Percentiles rank a stretch among this genome's conserved stretches.
phyloP scores from a whole-genome alignment of 495 filamentous ascomycete genomes.

The Astrocystis sublimbata region DNA sequence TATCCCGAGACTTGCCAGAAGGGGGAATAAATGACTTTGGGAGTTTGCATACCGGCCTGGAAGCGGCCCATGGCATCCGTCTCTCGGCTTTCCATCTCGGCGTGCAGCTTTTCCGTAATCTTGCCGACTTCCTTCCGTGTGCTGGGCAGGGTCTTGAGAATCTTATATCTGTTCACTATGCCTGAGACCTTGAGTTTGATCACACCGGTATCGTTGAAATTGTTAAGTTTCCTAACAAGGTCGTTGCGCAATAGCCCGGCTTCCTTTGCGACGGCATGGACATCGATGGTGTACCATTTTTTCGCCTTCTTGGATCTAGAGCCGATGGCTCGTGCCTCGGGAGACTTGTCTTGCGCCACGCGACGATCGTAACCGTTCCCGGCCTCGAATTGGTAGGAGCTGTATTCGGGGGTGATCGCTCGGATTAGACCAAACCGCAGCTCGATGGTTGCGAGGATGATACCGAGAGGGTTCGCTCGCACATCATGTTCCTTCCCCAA shows the following conservation, averaged over 20 bases:
- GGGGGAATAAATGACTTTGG: too few relatives aligned
- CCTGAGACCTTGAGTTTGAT: slow-evolving; percentile 52
- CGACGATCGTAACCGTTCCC: slow-evolving; percentile 24
- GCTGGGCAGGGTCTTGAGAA: slow-evolving; percentile 48
- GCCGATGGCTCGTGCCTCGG: slow-evolving; percentile 40
- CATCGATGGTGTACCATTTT: slow-evolving; percentile 45
- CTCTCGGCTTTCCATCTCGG: slow-evolving; percentile 51
- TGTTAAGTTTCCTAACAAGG: slow-evolving; percentile 51
- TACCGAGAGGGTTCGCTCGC: slow-evolving; percentile 39
- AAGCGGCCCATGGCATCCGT: slow-evolving; percentile 48
- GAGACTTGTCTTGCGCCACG: slow-evolving; percentile 30
- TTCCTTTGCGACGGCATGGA: slow-evolving; percentile 34
- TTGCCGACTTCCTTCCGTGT: slow-evolving; percentile 36
- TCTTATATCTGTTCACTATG: slow-evolving; percentile 50
- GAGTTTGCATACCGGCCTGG: too few relatives aligned
- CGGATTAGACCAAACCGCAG: slow-evolving; percentile 55
- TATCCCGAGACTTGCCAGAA: too few relatives aligned
- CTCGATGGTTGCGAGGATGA: slow-evolving; percentile 56
- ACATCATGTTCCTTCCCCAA: slow-evolving; percentile 50
- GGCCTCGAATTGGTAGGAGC: slow-evolving; percentile 49
- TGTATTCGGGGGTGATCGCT: slow-evolving; percentile 57
- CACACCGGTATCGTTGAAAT: slow-evolving; percentile 43
- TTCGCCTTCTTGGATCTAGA: slow-evolving; percentile 27
- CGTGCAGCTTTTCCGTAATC: slow-evolving; percentile 46
- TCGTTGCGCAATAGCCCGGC: slow-evolving; percentile 38